Conservation (phyloP, 495 filamentous ascomycete genomes). For the Cairneyella variabilis region DNA sequence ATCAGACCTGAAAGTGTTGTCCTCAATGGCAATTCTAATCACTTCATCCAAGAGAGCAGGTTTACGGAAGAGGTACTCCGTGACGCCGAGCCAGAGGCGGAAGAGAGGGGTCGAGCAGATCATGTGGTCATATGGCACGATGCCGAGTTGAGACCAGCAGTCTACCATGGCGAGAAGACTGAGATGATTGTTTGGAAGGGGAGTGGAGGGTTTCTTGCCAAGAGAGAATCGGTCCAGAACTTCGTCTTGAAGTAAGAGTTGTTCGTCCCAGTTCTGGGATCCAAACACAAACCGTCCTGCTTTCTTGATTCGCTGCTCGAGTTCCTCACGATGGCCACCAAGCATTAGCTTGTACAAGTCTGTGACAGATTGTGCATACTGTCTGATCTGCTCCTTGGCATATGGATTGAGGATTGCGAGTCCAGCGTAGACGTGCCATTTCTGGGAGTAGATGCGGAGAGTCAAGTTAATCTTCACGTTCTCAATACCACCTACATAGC, state of each 20-base stretch:
- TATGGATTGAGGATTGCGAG: slow-evolving; percentile 94
- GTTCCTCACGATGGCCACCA: slow-evolving; percentile 71
- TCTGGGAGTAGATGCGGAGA: slow-evolving; percentile 93
- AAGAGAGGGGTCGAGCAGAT: slow-evolving; percentile 99
- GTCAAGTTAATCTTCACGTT: slow-evolving; percentile 99
- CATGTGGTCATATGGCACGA: slow-evolving; percentile 98
- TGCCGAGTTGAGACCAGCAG: slow-evolving; percentile 90
- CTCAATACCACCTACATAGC: slow-evolving; percentile 95
- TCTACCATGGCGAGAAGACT: slow-evolving; percentile 97
- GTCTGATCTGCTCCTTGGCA: slow-evolving; percentile 84
- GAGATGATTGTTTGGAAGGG: slow-evolving; percentile 85
- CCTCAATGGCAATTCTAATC: slow-evolving; percentile 79
- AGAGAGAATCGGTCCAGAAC: slow-evolving; percentile 86
- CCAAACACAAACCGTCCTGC: slow-evolving; percentile 82
- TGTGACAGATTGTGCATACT: slow-evolving; percentile 89
- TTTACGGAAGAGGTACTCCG: slow-evolving; percentile 92
- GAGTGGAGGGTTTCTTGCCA: slow-evolving; percentile 51
- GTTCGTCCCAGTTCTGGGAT: slow-evolving; percentile 44
- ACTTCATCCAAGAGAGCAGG: slow-evolving; percentile 78
- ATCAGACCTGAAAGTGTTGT: slow-evolving; percentile 82
- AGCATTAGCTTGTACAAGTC: slow-evolving; percentile 97
- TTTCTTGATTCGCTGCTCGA: slow-evolving; percentile 71
- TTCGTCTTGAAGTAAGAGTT: slow-evolving; percentile 72
- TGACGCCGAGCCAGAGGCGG: slow-evolving; percentile 95
- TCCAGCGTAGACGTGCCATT: slow-evolving; percentile 98